Conservation (phyloP, 345 rosid species). For the Eucalyptus urophylla region DNA sequence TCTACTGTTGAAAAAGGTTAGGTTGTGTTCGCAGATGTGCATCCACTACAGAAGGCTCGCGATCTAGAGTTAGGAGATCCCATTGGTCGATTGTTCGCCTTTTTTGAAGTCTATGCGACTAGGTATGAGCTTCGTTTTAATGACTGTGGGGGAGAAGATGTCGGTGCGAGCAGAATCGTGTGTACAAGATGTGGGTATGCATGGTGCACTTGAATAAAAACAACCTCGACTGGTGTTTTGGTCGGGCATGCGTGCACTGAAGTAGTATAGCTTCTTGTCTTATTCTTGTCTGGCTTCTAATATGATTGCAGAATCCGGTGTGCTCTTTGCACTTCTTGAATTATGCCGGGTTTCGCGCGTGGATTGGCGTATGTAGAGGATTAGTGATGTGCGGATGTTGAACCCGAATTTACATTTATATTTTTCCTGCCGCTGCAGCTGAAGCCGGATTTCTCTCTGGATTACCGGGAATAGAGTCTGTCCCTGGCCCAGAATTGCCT, state of each 20-base stretch:
- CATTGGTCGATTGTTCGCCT: background rate
- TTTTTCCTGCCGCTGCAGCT: slow-evolving; percentile 28
- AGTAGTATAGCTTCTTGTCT: background rate
- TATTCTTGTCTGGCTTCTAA: background rate
- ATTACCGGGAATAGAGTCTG: slow-evolving; percentile 71
- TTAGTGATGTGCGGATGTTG: background rate
- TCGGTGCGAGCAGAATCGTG: background rate
- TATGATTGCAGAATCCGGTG: background rate
- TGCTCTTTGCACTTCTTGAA: background rate
- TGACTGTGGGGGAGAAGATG: background rate
- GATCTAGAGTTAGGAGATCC: background rate
- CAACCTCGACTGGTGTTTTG: background rate
- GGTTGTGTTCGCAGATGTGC: background rate
- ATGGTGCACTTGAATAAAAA: background rate
- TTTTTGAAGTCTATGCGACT: background rate
- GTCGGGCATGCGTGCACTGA: background rate
- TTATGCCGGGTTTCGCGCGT: background rate
- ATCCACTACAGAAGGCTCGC: background rate
- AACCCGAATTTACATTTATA: background rate
- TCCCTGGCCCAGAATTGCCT: slow-evolving; percentile 86
- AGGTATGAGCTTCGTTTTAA: background rate
- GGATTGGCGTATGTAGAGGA: background rate
- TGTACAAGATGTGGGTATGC: background rate
- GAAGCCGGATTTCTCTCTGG: slow-evolving; percentile 81
- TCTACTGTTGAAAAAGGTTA: background rate